Conservation (phyloP, 2,329 filamentous ascomycete species). For the Eurotiales sp. region DNA sequence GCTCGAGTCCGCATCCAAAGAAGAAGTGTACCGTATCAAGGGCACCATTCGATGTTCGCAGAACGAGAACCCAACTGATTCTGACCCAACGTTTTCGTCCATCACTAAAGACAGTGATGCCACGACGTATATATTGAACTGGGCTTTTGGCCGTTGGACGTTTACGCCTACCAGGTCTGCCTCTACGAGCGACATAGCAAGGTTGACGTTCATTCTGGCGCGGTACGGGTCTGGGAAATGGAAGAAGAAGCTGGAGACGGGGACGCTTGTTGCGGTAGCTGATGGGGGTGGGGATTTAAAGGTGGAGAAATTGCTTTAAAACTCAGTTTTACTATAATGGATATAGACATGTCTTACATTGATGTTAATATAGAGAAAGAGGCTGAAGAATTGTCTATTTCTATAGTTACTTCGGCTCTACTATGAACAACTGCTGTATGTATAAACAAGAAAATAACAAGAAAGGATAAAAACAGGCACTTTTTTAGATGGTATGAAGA, state of each 20-base stretch:
- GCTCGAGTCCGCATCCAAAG: conserved; percentile 73
- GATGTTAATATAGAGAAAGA: neutral
- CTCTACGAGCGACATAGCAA: conserved; percentile 32
- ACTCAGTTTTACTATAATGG: neutral
- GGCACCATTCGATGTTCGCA: conserved; percentile 52
- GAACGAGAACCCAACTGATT: conserved; percentile 30
- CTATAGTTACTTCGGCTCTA: neutral
- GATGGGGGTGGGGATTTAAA: conserved; percentile 24
- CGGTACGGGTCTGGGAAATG: conserved; percentile 47
- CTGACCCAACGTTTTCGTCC: conserved; percentile 14
- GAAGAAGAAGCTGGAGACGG: conserved; percentile 46
- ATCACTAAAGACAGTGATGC: conserved; percentile 13
- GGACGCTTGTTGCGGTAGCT: conserved; percentile 29
- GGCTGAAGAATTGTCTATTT: neutral
- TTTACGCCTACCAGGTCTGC: conserved; percentile 61
- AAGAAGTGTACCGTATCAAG: conserved; percentile 96
- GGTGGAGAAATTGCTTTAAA: conserved; percentile 34
- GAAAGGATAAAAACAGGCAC: neutral
- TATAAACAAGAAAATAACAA: neutral
- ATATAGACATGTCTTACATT: too few species aligned
- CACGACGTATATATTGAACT: conserved; percentile 81
- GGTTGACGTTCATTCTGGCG: conserved; percentile 46
- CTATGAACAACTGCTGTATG: neutral
- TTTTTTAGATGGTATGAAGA: neutral
- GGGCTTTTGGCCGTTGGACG: conserved; percentile 95